A percentile compares a stretch with the other conserved stretches of the same genome.
Evolutionary conservation across 2,329 filamentous ascomycete species (phyloP).

Genomic region (Eutypella sp.): DNA sequence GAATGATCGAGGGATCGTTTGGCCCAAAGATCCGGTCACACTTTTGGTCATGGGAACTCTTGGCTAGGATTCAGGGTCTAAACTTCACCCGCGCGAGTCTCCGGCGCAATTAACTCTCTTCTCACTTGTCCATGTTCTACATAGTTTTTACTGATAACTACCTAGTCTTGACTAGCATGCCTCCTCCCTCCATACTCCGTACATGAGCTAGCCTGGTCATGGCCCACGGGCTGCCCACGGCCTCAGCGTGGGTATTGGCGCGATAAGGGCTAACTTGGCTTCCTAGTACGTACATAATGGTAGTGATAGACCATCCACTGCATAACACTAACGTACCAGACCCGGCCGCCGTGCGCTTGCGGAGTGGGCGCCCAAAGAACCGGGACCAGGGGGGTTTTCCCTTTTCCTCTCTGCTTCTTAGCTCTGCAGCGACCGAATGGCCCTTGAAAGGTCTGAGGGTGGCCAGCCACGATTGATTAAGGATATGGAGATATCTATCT

Average conservation of each 20-base stretch:
- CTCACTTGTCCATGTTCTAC: too few species aligned
- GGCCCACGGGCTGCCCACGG: too few species aligned
- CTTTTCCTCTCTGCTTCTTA: too few species aligned
- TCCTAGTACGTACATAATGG: too few species aligned
- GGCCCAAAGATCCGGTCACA: neutral
- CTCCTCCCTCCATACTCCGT: too few species aligned
- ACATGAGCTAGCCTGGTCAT: too few species aligned
- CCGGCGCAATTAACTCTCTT: too few species aligned
- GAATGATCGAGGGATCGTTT: neutral
- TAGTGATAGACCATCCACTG: too few species aligned
- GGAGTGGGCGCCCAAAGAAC: conserved; percentile 1
- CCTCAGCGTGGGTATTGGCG: neutral
- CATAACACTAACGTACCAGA: neutral
- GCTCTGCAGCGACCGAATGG: neutral
- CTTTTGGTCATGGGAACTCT: neutral
- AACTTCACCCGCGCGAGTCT: neutral
- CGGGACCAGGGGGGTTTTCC: neutral
- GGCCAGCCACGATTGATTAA: neutral
- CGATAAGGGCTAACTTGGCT: too few species aligned
- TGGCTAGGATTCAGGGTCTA: neutral
- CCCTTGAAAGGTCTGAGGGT: neutral
- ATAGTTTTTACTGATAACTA: too few species aligned
- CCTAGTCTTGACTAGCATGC: too few species aligned
- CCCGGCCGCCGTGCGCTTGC: neutral
- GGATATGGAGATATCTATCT: too few species aligned